These are phyloP conservation scores for Lachnellula willkommii DNA, from an alignment of 2,329 filamentous ascomycete species.

Conservation along the genomic window DNA sequence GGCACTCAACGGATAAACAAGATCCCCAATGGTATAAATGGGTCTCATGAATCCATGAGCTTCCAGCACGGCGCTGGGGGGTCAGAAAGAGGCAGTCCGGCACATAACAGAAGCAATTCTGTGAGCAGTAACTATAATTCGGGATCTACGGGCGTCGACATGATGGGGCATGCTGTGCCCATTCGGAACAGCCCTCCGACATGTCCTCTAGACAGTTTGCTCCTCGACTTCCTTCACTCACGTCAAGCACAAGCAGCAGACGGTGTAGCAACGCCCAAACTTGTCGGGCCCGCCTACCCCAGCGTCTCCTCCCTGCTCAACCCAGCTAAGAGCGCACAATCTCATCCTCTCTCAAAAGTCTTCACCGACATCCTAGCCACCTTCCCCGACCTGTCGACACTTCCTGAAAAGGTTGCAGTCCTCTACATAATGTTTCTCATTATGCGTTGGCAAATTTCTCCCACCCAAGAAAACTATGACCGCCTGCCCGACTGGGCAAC, in stretches of 20 bases:
- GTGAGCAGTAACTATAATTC: conserved; percentile 23
- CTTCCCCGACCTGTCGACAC: conserved; percentile 72
- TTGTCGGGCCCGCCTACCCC: conserved; percentile 73
- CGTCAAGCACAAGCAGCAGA: conserved; percentile 60
- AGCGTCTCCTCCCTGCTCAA: conserved; percentile 75
- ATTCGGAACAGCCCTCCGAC: conserved; percentile 62
- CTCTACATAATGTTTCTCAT: conserved; percentile 83
- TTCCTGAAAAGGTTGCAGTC: conserved; percentile 77
- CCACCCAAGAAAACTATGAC: conserved; percentile 73
- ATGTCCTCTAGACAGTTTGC: conserved; percentile 71
- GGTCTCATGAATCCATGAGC: conserved; percentile 40
- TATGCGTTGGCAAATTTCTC: conserved; percentile 80
- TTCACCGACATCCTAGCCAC: conserved; percentile 79
- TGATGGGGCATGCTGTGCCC: conserved; percentile 22
- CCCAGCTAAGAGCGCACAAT: conserved; percentile 54
- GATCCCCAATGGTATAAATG: conserved; percentile 46
- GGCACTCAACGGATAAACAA: conserved; percentile 49
- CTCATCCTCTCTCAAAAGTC: conserved; percentile 75
- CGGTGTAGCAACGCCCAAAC: conserved; percentile 57
- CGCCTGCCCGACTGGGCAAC: conserved; percentile 68
- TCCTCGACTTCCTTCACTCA: conserved; percentile 72
- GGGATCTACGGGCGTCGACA: conserved; percentile 15
- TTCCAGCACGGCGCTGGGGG: conserved; percentile 12
- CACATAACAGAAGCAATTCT: conserved; percentile 23
- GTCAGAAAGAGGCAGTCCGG: conserved; percentile 16